Conservation (phyloP, 169 alveolate genomes). For the Ichthyophthirius multifiliis region DNA sequence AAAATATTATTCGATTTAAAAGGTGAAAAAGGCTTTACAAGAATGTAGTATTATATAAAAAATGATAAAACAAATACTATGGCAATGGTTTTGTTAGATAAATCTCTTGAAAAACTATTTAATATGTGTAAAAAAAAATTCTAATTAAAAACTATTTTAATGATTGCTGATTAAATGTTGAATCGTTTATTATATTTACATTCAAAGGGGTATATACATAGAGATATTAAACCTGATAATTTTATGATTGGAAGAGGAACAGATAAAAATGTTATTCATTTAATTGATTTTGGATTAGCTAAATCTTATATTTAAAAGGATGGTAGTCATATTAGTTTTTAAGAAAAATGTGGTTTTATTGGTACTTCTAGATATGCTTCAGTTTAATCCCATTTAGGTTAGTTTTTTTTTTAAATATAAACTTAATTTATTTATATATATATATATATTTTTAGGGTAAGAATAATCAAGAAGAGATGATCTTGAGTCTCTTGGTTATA, state of each 20-base stretch:
- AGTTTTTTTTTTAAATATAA: neutral
- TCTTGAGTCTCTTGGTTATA: slow-evolving; percentile 67
- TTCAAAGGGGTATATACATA: slow-evolving; percentile 48
- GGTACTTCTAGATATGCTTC: slow-evolving; percentile 74
- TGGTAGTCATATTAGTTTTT: slow-evolving; percentile 35
- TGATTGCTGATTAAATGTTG: slow-evolving; percentile 58
- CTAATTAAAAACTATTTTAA: slow-evolving; percentile 49
- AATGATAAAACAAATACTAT: neutral
- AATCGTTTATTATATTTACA: neutral
- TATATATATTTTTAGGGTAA: neutral
- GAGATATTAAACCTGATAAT: slow-evolving; percentile 85
- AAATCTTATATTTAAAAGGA: slow-evolving; percentile 19
- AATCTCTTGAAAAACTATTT: slow-evolving; percentile 54
- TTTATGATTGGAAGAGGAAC: slow-evolving; percentile 58
- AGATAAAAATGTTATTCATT: slow-evolving; percentile 12
- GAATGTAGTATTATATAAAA: slow-evolving; percentile 1
- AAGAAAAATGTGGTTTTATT: slow-evolving; percentile 51
- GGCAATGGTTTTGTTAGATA: neutral
- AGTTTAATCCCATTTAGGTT: slow-evolving; percentile 32
- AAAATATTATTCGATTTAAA: neutral
- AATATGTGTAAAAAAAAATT: slow-evolving; percentile 49
- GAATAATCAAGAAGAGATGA: slow-evolving; percentile 74
- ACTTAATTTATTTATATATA: neutral
- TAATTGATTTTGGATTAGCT: slow-evolving; percentile 39
- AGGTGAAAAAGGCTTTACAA: slow-evolving; percentile 4